Conservation (phyloP, 148 eudicot species). For the Euryodendron excelsum region DNA sequence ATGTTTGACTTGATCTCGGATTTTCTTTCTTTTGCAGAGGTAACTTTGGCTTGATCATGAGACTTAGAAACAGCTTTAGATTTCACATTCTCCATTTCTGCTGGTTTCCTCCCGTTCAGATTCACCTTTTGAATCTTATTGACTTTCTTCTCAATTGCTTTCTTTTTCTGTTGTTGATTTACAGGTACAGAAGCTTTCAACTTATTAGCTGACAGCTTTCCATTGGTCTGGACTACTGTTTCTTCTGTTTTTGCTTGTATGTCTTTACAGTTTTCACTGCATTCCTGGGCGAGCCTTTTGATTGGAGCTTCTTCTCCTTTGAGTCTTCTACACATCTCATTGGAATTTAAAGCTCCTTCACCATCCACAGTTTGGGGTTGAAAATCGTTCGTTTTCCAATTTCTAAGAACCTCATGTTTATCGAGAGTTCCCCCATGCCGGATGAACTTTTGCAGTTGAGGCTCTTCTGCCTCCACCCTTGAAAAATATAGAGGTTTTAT, state of each 20-base stretch:
- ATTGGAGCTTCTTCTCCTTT: conserved; percentile 16
- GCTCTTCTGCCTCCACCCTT: conserved; percentile 20
- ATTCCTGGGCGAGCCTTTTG: conserved; percentile 15
- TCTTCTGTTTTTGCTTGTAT: conserved; percentile 17
- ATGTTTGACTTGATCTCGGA: conserved; percentile 22
- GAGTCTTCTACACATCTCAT: conserved; percentile 28
- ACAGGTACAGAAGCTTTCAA: conserved; percentile 22
- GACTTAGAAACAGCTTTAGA: conserved; percentile 20
- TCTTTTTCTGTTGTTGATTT: conserved; percentile 32
- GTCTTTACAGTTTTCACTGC: conserved; percentile 13
- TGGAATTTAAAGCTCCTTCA: conserved; percentile 16
- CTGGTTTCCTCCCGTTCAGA: conserved; percentile 32
- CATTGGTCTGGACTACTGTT: conserved; percentile 14
- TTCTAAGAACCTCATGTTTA: conserved; percentile 15
- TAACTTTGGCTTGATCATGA: conserved; percentile 25
- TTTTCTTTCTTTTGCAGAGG: conserved; percentile 22
- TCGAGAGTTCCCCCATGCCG: conserved; percentile 17
- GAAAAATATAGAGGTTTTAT: conserved; percentile 49
- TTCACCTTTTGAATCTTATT: conserved; percentile 25
- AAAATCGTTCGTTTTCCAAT: conserved; percentile 21
- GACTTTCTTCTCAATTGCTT: conserved; percentile 31
- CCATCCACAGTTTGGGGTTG: neutral
- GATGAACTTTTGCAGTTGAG: conserved; percentile 13
- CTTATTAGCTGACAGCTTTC: conserved; percentile 28
- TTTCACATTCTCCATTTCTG: conserved; percentile 29